Evolutionary conservation across 179 eudicot species (phyloP), one percentile per base, ranked within the genome.

Genomic region (Dionaea muscipula): DNA sequence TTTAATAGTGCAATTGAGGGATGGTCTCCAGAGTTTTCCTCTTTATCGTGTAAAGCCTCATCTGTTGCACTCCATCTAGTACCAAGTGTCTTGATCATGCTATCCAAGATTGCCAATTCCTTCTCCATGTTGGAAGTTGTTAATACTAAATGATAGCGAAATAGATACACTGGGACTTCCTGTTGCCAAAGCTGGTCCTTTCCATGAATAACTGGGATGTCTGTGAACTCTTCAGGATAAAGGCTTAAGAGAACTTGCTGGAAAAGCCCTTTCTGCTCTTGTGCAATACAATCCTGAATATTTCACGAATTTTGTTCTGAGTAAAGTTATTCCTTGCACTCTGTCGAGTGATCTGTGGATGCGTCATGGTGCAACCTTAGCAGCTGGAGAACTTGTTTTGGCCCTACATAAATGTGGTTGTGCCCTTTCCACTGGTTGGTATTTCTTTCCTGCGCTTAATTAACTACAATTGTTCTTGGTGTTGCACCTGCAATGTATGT

Each of bases 341-440:
- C 80, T 93, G 48, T 85, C 99, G 50, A 75, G 96, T 66, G 99
- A 93, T 76, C 77, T 93, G 62, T 87, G 94, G 75, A 77, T 68
- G 84, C 96, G 96, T 56, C 96, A 91, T 73, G 98, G 99, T 68
- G 89, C 99, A 71, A 79, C 95, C 47, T 70, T 93, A 68, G 94
- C 99, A 26, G 84, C 81, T 53, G 99, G 90, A 47, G 99, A 85
- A 75, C 79, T 85, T 69, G 79, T 85, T 69, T 67, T 79, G 67
- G 91, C 84, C 55, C 72, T 88, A 45, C 74, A 81, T 68, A 45
- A 72, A 66, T 74, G 81, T 67, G 75, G 57, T 62, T 68, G 74
- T 77, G 64, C 51, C 66, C 86, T 87, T 58, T 60, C 89, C 57
- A 55, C 79, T 53, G 98, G 98, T 91, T 59, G 47, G 75, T 75